Conservation (phyloP, 108 stramenopile genomes). For the Conticribra guillardii region DNA sequence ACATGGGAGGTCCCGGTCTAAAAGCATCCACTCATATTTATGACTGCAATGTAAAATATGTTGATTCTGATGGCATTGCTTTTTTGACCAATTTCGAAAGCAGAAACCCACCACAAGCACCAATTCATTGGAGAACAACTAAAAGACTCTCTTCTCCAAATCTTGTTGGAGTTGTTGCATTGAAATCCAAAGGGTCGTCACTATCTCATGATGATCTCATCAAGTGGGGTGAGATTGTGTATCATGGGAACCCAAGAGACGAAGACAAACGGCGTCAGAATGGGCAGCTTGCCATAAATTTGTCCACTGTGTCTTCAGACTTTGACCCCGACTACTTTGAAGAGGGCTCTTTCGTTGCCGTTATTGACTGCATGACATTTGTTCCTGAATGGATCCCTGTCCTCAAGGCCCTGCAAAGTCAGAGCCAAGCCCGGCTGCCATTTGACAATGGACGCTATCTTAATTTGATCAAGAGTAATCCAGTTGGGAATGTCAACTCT, state of each 20-base stretch:
- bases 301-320: constrained; percentile 15
- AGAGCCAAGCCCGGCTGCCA: constrained; percentile 28
- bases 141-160: constrained; percentile 44
- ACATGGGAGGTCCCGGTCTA: constrained; percentile 16
- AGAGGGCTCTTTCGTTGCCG: constrained; percentile 33
- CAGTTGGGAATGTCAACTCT: constrained; percentile 34
- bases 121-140: constrained; percentile 50
- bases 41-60: constrained; percentile 26
- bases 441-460: constrained; percentile 41
- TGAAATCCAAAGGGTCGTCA: constrained; percentile 2
- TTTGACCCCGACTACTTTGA: constrained; percentile 30
- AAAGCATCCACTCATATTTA: constrained; percentile 47
- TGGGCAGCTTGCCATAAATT: constrained; percentile 36
- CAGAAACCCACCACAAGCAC: constrained; percentile 41
- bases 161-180: constrained; percentile 42
- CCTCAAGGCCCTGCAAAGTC: constrained; percentile 35
- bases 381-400: constrained; percentile 53
- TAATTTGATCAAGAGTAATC: constrained; percentile 29
- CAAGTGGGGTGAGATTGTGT: constrained; percentile 39
- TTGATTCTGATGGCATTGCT: constrained; percentile 28
- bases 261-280: constrained; percentile 31
- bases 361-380: constrained; percentile 47
- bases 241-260: constrained; percentile 30
- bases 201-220: constrained; percentile 24
- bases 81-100: constrained; percentile 32